Evolutionary conservation across 495 filamentous ascomycete genomes (phyloP).

Genomic region (Daldinia bambusicola): DNA sequence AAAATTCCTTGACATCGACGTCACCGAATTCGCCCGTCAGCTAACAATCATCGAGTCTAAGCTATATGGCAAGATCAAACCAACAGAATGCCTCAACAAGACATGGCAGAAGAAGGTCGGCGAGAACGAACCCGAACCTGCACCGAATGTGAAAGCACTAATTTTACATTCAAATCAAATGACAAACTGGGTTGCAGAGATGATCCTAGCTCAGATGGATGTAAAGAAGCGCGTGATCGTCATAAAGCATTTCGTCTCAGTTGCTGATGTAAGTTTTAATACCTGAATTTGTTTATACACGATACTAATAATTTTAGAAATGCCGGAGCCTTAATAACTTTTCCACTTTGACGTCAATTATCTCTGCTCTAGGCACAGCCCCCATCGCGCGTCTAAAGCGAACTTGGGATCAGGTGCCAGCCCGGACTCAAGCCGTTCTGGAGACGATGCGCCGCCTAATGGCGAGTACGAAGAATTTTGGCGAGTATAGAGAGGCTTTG

Average conservation of each 20-base stretch:
- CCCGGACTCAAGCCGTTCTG: conserved; percentile 78
- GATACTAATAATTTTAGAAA: conserved; percentile 69
- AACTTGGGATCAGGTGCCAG: conserved; percentile 94
- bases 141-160: conserved; percentile 91
- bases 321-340: conserved; percentile 95
- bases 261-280: conserved; percentile 80
- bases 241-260: conserved; percentile 96
- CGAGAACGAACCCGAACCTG: conserved; percentile 85
- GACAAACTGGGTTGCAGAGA: conserved; percentile 99
- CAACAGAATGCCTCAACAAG: conserved; percentile 96
- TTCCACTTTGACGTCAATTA: conserved; percentile 97
- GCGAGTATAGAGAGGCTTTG: conserved; percentile 91
- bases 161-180: conserved; percentile 98
- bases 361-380: conserved; percentile 91
- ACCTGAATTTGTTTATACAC: conserved; percentile 3
- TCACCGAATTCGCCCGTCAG: conserved; percentile 93
- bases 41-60: conserved; percentile 96
- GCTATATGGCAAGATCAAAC: conserved; percentile 93
- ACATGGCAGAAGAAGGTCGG: conserved; percentile 95
- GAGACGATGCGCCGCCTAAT: conserved; percentile 94
- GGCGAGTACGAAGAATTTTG: conserved; percentile 98
- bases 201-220: conserved; percentile 94
- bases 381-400: conserved; percentile 92
- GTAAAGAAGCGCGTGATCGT: conserved; percentile 96
- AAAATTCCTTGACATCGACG: conserved; percentile 97